A percentile compares a stretch with the other conserved stretches of the same genome.
phyloP scores from a whole-genome alignment of 306 rosid genomes.

The Cicer cuneatum region DNA sequence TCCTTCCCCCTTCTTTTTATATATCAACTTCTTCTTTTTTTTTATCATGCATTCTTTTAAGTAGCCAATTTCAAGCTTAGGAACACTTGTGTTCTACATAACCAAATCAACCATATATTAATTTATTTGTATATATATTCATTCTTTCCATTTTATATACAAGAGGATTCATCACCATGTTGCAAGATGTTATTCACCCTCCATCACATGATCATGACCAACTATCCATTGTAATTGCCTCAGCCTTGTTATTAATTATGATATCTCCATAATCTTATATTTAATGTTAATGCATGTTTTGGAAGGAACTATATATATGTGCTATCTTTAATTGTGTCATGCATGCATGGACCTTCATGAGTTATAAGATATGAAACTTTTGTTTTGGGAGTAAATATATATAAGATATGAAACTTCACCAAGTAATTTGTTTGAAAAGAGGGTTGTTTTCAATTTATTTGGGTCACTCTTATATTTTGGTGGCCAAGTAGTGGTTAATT shows the following conservation, averaged over 20 bases:
- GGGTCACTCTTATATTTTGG: neutral
- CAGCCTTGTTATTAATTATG: conserved; percentile 23
- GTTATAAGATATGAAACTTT: neutral
- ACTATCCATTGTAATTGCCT: conserved; percentile 56
- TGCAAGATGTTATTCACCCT: conserved; percentile 68
- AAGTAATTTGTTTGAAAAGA: neutral
- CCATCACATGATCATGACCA: conserved; percentile 50
- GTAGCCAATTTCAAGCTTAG: neutral
- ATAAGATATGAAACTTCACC: neutral
- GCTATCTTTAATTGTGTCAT: conserved; percentile 8
- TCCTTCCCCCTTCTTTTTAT: conserved; percentile 7
- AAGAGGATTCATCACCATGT: conserved; percentile 53
- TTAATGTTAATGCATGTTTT: conserved; percentile 36
- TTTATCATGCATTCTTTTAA: conserved; percentile 46
- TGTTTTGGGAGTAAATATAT: neutral
- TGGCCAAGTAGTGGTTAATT: neutral
- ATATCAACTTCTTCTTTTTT: neutral
- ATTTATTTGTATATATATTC: conserved; percentile 10
- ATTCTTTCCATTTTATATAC: conserved; percentile 6
- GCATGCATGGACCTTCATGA: conserved; percentile 30
- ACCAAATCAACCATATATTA: neutral
- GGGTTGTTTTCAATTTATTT: neutral
- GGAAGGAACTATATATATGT: neutral
- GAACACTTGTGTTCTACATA: conserved; percentile 16
- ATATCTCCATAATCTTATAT: conserved; percentile 4